Conservation (phyloP, 2,329 filamentous ascomycete species). For the Incumbomyces lentus region DNA sequence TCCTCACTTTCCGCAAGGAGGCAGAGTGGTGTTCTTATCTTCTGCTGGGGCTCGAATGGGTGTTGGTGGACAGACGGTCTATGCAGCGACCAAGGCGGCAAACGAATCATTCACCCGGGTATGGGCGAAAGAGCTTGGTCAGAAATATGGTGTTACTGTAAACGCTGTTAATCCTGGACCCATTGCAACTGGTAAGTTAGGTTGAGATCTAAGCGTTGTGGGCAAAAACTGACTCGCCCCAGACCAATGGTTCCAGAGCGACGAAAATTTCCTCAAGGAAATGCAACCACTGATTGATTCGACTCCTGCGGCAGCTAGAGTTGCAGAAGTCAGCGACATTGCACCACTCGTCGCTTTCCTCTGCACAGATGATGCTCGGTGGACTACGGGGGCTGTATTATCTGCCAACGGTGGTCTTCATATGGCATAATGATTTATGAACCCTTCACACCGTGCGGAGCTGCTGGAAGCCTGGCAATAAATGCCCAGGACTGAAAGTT, state of each 20-base stretch:
- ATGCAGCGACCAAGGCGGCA: slow-evolving; percentile 42
- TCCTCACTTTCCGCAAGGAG: too few species aligned
- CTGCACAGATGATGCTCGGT: slow-evolving; percentile 35
- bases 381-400: slow-evolving; percentile 38
- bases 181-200: slow-evolving; percentile 22
- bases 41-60: too few species aligned
- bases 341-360: slow-evolving; percentile 39
- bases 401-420: slow-evolving; percentile 27
- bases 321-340: slow-evolving; percentile 38
- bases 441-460: too few species aligned
- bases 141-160: slow-evolving; percentile 24
- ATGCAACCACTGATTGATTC: slow-evolving; percentile 34
- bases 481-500: too few species aligned
- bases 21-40: too few species aligned
- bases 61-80: slow-evolving; percentile 32
- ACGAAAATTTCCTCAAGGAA: slow-evolving; percentile 32
- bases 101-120: slow-evolving; percentile 37
- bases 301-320: slow-evolving; percentile 33
- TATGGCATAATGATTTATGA: slow-evolving; percentile 13
- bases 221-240: too few species aligned
- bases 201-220: slow-evolving; percentile 14
- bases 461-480: too few species aligned
- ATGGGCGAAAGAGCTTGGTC: slow-evolving; percentile 29
- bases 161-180: slow-evolving; percentile 25
- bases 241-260: slow-evolving; percentile 6